phyloP scores from a whole-genome alignment of 1,284 basidiomycete genomes.

The Schizophyllum amplum region DNA sequence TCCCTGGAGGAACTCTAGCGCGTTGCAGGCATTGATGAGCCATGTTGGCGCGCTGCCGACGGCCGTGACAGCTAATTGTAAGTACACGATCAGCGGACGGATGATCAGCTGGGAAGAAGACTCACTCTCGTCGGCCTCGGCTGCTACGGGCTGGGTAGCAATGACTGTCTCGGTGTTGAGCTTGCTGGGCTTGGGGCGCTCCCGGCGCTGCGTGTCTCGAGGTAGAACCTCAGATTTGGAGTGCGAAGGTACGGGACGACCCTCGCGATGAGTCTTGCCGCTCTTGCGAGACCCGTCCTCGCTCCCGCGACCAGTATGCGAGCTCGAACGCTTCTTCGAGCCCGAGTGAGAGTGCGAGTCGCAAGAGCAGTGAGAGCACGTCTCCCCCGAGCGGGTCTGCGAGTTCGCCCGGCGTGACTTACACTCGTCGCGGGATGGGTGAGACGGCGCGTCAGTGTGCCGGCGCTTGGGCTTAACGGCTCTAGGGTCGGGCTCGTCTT shows the following conservation, averaged over 20 bases:
- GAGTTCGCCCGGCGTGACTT: background rate
- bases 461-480: background rate
- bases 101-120: background rate
- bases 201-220: slow-evolving; percentile 2
- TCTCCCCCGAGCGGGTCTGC: background rate
- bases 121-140: background rate
- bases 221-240: slow-evolving; percentile 10
- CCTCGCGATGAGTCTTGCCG: background rate
- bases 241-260: background rate
- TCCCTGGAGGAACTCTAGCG: slow-evolving; percentile 60
- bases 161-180: slow-evolving; percentile 1
- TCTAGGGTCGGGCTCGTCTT: slow-evolving; percentile 3
- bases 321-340: background rate
- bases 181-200: background rate
- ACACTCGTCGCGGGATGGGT: slow-evolving; percentile 6
- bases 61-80: slow-evolving; percentile 18
- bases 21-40: slow-evolving; percentile 66
- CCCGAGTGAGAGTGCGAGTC: background rate
- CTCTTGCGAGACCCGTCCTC: background rate
- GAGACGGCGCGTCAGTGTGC: slow-evolving; percentile 3
- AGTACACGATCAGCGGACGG: slow-evolving; percentile 3
- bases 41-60: slow-evolving; percentile 59
- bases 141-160: background rate
- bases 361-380: background rate
- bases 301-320: background rate